Evolutionary conservation across 371 early-diverging fungal genomes (phyloP), one percentile per base, ranked within the genome.

Genomic region (Batrachochytrium dendrobatidis): DNA sequence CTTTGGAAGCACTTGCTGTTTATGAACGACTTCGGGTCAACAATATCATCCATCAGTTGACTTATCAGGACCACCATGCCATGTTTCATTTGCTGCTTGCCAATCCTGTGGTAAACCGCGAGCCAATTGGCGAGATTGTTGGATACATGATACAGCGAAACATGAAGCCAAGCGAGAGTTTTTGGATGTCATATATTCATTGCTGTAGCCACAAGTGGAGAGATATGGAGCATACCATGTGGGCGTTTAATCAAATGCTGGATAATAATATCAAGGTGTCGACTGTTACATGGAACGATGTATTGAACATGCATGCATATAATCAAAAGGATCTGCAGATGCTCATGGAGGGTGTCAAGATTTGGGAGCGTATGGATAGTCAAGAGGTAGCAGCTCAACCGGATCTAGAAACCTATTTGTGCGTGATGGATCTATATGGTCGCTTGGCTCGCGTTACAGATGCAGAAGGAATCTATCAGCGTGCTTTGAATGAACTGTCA

Each of bases 21-120:
- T 69, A 63, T 53, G 26, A 20, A 24, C 28, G 58, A 18, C 20
- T 65, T 12, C 44, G 56, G 25, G 49, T 60, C 20, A 65, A 65
- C 58, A 53, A 60, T 7, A 20, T 69, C 30, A 22, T 60, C 10
- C 31, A 54, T 5, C 45, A 65, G 3, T 48, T 69, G 17, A 62
- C 60, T 26, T 69, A 64, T 44, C 50, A 55, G 20, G 65, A 65
- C 46, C 62, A 63, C 33, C 69, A 69, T 53, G 57, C 34, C 29
- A 22, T 69, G 35, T 60, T 65, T 56, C 55, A 63, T 24, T 30
- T 63, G 6, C 51, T 66, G 20, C 22, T 66, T 28, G 26, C 60
- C 15, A 44, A 62, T 26, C 60, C 67, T 0, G 31, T 51, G 22
- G 33, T 18, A 30, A 56, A 61, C 51, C 28, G 56, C 25, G 34